These are phyloP conservation scores for Sisymbrium irio DNA, from an alignment of 345 rosid genomes.

Conservation along the genomic window DNA sequence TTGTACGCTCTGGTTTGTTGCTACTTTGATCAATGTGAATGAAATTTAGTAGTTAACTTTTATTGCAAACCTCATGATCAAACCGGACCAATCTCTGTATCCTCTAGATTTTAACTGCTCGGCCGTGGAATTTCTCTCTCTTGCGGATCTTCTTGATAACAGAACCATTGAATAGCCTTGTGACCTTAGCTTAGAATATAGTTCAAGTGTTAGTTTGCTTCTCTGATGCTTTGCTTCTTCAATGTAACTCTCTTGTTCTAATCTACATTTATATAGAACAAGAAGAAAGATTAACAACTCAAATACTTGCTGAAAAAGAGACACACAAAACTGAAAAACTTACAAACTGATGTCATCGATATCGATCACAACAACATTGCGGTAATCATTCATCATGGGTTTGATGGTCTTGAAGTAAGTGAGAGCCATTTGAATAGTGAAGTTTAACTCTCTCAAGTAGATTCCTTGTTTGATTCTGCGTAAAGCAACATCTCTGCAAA, in stretches of 20 bases:
- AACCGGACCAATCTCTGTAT: slow-evolving; percentile 52
- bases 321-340: slow-evolving; percentile 5
- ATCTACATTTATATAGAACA: slow-evolving; percentile 33
- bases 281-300: background rate
- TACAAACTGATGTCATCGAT: slow-evolving; percentile 55
- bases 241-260: slow-evolving; percentile 31
- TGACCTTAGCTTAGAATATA: slow-evolving; percentile 51
- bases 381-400: slow-evolving; percentile 36
- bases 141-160: slow-evolving; percentile 51
- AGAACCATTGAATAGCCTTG: slow-evolving; percentile 62
- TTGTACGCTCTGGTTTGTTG: background rate
- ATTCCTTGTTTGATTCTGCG: slow-evolving; percentile 45
- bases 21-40: background rate
- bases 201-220: slow-evolving; percentile 34
- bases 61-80: slow-evolving; percentile 71
- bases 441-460: slow-evolving; percentile 53
- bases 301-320: background rate
- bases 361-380: slow-evolving; percentile 62
- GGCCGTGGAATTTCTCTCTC: slow-evolving; percentile 35
- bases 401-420: slow-evolving; percentile 40
- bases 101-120: slow-evolving; percentile 54
- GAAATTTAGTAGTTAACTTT: background rate
- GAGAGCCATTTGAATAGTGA: slow-evolving; percentile 44
- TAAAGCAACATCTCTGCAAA: slow-evolving; percentile 50
- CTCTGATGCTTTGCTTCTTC: slow-evolving; percentile 46